These are phyloP conservation scores for Penicillium glabrum DNA, from an alignment of 2,329 filamentous ascomycete species.

Conservation along the genomic window DNA sequence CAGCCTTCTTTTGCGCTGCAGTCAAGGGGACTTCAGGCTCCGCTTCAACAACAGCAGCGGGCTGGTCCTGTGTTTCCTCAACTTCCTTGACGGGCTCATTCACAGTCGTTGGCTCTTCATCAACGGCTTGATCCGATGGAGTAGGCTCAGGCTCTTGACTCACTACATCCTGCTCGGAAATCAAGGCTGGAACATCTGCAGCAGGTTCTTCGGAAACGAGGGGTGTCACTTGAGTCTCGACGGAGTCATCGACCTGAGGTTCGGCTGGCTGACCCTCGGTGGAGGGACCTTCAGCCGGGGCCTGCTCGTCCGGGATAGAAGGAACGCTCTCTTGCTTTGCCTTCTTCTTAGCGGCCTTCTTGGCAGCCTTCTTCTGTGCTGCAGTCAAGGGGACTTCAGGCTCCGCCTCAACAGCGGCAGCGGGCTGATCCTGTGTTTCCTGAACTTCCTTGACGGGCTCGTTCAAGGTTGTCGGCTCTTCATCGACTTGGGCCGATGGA, in stretches of 20 bases:
- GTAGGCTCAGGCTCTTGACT: constrained; percentile 5
- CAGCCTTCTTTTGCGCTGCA: constrained; percentile 32
- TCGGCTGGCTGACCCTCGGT: background rate
- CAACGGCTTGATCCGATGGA: background rate
- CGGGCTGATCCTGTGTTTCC: background rate
- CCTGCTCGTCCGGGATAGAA: constrained; percentile 12
- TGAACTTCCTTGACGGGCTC: constrained; percentile 1
- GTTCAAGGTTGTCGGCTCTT: background rate
- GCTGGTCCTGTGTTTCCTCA: background rate
- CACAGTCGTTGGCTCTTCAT: no score
- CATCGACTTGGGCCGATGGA: background rate
- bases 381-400: constrained; percentile 18
- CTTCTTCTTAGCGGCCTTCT: constrained; percentile 36
- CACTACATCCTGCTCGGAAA: background rate
- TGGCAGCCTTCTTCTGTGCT: constrained; percentile 35
- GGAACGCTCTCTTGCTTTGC: constrained; percentile 16
- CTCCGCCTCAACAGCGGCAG: constrained; percentile 10
- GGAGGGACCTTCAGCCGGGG: constrained; percentile 2
- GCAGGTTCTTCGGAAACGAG: background rate
- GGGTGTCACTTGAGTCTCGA: background rate
- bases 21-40: constrained; percentile 19
- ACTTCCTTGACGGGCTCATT: background rate
- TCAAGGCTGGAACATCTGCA: background rate
- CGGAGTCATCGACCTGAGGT: background rate
- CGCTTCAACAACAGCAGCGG: constrained; percentile 5